Evolutionary conservation across 2,329 filamentous ascomycete species (phyloP).

Genomic region (Aspergillus sergii): DNA sequence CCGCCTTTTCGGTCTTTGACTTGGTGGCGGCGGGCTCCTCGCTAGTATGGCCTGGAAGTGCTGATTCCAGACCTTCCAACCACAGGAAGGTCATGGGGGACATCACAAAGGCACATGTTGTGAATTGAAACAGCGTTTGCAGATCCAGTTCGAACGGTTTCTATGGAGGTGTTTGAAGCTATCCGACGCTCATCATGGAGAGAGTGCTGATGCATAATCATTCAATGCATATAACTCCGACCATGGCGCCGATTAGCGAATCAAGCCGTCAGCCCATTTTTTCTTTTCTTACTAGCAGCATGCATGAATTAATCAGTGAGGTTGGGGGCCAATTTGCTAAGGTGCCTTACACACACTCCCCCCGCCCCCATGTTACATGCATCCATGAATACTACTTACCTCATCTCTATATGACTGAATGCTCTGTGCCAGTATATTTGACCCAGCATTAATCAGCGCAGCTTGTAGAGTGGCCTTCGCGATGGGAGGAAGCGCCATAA

Average conservation of each 20-base stretch:
- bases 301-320: background rate
- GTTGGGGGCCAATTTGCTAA: background rate
- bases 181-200: background rate
- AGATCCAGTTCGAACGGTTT: conserved; percentile 51
- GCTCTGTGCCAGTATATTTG: conserved; percentile 59
- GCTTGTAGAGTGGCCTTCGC: conserved; percentile 58
- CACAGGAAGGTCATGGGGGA: conserved; percentile 62
- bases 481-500: conserved; percentile 49
- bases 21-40: conserved; percentile 10
- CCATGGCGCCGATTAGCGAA: conserved; percentile 1
- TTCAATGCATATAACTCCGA: background rate
- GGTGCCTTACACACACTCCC: background rate
- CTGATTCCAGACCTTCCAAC: conserved; percentile 58
- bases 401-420: conserved; percentile 53
- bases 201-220: background rate
- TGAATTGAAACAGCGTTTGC: conserved; percentile 56
- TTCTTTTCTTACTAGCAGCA: background rate
- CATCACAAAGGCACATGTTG: conserved; percentile 55
- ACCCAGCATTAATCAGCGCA: conserved; percentile 53
- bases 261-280: background rate
- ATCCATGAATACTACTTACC: conserved; percentile 29
- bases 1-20: conserved; percentile 17
- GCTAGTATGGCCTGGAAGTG: conserved; percentile 50
- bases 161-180: conserved; percentile 24
- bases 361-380: background rate